Conservation (phyloP, 305 asterid species). For the Solanum hybrid region DNA sequence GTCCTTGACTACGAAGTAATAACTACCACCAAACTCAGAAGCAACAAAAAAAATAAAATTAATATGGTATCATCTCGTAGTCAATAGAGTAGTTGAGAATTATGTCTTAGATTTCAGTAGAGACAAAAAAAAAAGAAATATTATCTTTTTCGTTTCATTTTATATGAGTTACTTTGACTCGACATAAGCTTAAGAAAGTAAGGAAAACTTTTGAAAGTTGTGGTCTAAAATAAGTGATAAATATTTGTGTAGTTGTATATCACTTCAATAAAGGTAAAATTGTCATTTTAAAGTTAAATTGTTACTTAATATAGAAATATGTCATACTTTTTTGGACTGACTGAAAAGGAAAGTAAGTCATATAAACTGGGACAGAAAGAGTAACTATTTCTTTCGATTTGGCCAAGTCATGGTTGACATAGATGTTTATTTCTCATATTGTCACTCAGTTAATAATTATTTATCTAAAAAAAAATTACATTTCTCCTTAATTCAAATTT, state of each 20-base stretch:
- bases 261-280: neutral
- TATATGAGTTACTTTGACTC: no score
- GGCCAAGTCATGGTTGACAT: neutral
- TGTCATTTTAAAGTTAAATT: no score
- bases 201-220: fast-evolving
- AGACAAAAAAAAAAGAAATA: neutral
- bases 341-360: neutral
- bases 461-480: neutral
- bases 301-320: no score
- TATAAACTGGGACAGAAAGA: no score
- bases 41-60: neutral
- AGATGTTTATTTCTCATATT: neutral
- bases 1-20: neutral
- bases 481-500: neutral
- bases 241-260: no score
- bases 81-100: neutral
- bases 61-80: fast-evolving
- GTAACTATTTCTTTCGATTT: neutral
- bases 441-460: neutral
- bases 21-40: neutral
- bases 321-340: no score
- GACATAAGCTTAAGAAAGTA: no score
- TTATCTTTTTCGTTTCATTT: no score
- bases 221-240: no score
- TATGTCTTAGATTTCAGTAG: neutral